Conservation (phyloP, 2,329 filamentous ascomycete species). For the Cladosporium cucumerinum region DNA sequence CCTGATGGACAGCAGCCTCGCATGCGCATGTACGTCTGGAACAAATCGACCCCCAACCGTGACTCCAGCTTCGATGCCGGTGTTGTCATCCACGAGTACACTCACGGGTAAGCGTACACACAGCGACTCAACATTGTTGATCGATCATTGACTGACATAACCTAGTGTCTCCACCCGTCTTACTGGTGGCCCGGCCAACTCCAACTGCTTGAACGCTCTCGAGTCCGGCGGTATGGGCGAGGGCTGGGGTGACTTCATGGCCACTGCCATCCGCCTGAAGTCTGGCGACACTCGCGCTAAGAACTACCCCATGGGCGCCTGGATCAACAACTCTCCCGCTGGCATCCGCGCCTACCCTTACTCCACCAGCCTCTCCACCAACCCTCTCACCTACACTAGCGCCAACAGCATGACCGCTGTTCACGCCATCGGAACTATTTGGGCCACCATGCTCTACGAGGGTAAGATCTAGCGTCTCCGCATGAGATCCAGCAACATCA, state of each 20-base stretch:
- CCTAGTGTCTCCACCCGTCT: conserved; percentile 53
- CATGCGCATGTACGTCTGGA: conserved; percentile 61
- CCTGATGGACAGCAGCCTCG: conserved; percentile 50
- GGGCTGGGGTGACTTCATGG: conserved; percentile 58
- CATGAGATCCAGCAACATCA: not conserved
- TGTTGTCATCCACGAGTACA: conserved; percentile 60
- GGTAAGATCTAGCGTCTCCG: not conserved
- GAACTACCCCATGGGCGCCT: conserved; percentile 51
- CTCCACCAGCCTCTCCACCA: conserved; percentile 49
- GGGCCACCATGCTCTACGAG: conserved; percentile 55
- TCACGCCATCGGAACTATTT: conserved; percentile 52
- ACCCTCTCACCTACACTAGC: conserved; percentile 50
- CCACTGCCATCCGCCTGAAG: conserved; percentile 50
- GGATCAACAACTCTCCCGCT: conserved; percentile 43
- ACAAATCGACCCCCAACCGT: conserved; percentile 44
- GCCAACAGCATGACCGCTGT: conserved; percentile 41
- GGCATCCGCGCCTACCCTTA: conserved; percentile 53
- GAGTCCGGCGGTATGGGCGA: conserved; percentile 58
- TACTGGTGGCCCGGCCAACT: conserved; percentile 57
- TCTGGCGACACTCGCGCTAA: conserved; percentile 44
- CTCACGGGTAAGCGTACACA: conserved; percentile 35
- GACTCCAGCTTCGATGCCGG: conserved; percentile 59
- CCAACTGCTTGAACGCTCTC: conserved; percentile 45
- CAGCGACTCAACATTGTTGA: not conserved
- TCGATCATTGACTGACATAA: conserved; percentile 30